phyloP scores from a whole-genome alignment of 1,284 basidiomycete species.

The Ceratobasidium sp. region DNA sequence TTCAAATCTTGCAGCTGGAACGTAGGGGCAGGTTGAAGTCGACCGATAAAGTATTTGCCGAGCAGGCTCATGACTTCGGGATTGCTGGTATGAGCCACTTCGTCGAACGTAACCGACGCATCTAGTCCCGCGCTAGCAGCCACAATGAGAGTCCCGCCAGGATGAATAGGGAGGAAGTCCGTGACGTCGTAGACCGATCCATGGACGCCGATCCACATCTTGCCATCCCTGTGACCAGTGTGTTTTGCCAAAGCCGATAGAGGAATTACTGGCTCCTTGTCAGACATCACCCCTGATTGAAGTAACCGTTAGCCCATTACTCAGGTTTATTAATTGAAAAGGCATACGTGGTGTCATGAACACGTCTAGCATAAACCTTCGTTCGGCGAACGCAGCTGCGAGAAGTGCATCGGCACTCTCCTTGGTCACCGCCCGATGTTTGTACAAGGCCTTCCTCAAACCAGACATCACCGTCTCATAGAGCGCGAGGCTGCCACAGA shows the following conservation, averaged over 20 bases:
- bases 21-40: constrained; percentile 35
- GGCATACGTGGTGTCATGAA: constrained; percentile 42
- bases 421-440: constrained; percentile 38
- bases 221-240: constrained; percentile 42
- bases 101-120: constrained; percentile 41
- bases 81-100: constrained; percentile 45
- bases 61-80: constrained; percentile 46
- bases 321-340: not conserved
- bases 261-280: constrained; percentile 42
- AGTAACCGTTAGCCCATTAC: not conserved
- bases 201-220: constrained; percentile 47
- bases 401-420: constrained; percentile 40
- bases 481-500: constrained; percentile 42
- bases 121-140: constrained; percentile 43
- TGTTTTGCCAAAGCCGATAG: constrained; percentile 28
- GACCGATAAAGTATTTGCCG: constrained; percentile 45
- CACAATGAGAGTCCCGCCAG: constrained; percentile 44
- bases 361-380: constrained; percentile 44
- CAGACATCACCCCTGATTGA: constrained; percentile 22
- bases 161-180: constrained; percentile 44
- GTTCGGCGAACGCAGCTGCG: constrained; percentile 41
- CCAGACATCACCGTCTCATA: constrained; percentile 44
- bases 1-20: constrained; percentile 32
- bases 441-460: constrained; percentile 38
- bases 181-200: constrained; percentile 45